phyloP scores from a whole-genome alignment of 805 yeast species.

The Candida ulmi region DNA sequence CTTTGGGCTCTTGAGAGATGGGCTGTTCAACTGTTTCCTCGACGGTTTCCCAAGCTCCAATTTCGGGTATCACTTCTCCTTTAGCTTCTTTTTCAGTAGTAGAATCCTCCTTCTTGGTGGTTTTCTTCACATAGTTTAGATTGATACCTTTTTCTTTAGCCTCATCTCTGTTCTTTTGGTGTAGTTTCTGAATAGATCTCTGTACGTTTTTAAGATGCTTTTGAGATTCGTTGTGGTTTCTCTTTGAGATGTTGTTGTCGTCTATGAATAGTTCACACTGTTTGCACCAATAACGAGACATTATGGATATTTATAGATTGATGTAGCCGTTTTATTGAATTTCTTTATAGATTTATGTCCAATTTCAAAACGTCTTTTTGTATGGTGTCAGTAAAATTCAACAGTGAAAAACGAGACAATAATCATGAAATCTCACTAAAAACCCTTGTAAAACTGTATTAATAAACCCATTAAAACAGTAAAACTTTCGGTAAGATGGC shows the following conservation, averaged over 20 bases:
- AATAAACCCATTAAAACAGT: too few relatives aligned
- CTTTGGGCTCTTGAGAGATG: not conserved
- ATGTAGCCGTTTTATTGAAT: too few relatives aligned
- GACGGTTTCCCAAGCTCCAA: slow-evolving; percentile 16
- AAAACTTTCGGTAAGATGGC: not conserved
- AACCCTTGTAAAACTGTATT: too few relatives aligned
- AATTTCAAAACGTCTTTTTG: too few relatives aligned
- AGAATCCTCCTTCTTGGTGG: not conserved
- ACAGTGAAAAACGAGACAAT: too few relatives aligned
- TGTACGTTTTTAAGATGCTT: slow-evolving; percentile 24
- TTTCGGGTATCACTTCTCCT: slow-evolving; percentile 2
- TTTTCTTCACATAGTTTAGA: slow-evolving; percentile 2
- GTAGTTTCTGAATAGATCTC: slow-evolving; percentile 22
- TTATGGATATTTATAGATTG: not conserved
- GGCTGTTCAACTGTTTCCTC: not conserved
- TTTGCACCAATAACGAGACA: slow-evolving; percentile 1
- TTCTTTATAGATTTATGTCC: too few relatives aligned
- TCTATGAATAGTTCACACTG: slow-evolving; percentile 24
- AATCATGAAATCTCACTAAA: too few relatives aligned
- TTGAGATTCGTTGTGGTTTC: slow-evolving; percentile 28
- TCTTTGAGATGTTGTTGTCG: slow-evolving; percentile 26
- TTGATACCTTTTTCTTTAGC: slow-evolving; percentile 5
- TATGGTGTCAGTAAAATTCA: too few relatives aligned
- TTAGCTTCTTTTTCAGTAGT: not conserved
- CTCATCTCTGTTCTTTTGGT: slow-evolving; percentile 19